Percentiles rank a stretch among this genome's conserved stretches.
Evolutionary conservation across 2,329 filamentous ascomycete genomes (phyloP).

Genomic region (Penicillium sp.): DNA sequence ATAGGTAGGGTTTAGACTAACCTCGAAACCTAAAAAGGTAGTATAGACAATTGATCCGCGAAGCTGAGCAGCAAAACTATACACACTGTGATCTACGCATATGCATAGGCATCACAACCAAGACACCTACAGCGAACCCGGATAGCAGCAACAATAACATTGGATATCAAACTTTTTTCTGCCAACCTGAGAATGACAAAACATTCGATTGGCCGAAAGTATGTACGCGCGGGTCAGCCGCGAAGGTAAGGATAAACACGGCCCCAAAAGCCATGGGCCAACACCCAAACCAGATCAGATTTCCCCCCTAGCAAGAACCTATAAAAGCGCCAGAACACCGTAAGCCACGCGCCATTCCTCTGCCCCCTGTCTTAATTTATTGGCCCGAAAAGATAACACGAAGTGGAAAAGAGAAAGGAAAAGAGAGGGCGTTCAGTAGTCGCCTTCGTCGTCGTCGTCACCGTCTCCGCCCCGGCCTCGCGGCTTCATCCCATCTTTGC

Average conservation of each 20-base stretch:
- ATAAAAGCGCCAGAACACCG: constrained; percentile 29
- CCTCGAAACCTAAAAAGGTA: no score
- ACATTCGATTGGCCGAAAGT: constrained; percentile 4
- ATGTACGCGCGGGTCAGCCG: constrained; percentile 20
- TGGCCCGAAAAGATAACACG: constrained; percentile 9
- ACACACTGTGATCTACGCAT: no score
- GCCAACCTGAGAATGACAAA: not conserved
- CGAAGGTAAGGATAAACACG: constrained; percentile 21
- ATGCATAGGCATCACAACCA: no score
- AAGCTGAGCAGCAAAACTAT: no score
- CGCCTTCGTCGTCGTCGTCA: constrained; percentile 36
- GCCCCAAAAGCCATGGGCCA: constrained; percentile 8
- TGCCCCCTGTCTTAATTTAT: constrained; percentile 21
- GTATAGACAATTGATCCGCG: no score
- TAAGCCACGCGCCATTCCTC: constrained; percentile 26
- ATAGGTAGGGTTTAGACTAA: no score
- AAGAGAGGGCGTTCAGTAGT: constrained; percentile 23
- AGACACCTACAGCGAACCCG: no score
- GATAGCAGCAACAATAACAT: not conserved
- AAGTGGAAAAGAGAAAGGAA: constrained; percentile 2
- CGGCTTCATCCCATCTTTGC: constrained; percentile 72
- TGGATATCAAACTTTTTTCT: constrained; percentile 10
- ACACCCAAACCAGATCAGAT: not conserved
- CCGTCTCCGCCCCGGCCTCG: constrained; percentile 37
- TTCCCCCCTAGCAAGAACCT: not conserved